These are phyloP conservation scores for Cladosporium austrohemisphaericum DNA, from an alignment of 2,329 filamentous ascomycete species.

Conservation along the genomic window DNA sequence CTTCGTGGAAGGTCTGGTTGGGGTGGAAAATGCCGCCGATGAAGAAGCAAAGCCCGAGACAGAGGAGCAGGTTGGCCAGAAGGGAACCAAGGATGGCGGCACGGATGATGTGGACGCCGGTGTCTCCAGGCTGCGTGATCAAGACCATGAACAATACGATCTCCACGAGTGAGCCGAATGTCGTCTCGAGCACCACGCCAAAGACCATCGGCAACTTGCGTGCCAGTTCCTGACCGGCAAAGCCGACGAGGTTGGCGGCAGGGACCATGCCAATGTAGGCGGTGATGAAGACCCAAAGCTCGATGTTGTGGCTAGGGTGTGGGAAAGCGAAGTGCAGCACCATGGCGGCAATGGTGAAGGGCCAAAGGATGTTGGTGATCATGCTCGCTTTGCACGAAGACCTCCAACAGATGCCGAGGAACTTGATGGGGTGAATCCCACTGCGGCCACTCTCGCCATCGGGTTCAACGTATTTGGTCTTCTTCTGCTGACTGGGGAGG, in stretches of 20 bases:
- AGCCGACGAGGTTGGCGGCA: slow-evolving; percentile 49
- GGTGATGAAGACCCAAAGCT: slow-evolving; percentile 46
- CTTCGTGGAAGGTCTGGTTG: slow-evolving; percentile 68
- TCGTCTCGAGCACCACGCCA: slow-evolving; percentile 53
- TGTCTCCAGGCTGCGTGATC: slow-evolving; percentile 39
- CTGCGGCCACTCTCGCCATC: slow-evolving; percentile 47
- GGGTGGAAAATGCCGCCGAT: slow-evolving; percentile 66
- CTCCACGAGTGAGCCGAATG: slow-evolving; percentile 69
- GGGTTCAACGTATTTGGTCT: slow-evolving; percentile 36
- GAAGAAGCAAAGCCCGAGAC: slow-evolving; percentile 78
- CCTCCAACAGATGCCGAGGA: slow-evolving; percentile 42
- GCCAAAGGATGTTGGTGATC: slow-evolving; percentile 50
- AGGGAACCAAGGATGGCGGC: slow-evolving; percentile 80
- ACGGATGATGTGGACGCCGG: slow-evolving; percentile 59
- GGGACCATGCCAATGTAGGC: slow-evolving; percentile 51
- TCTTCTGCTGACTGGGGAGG: neutral
- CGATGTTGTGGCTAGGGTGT: slow-evolving; percentile 20
- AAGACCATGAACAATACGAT: slow-evolving; percentile 78
- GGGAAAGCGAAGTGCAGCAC: slow-evolving; percentile 45
- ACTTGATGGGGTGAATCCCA: slow-evolving; percentile 43
- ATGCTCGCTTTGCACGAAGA: slow-evolving; percentile 45
- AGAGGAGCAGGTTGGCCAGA: slow-evolving; percentile 75
- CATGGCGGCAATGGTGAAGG: slow-evolving; percentile 46
- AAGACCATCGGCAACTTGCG: slow-evolving; percentile 71
- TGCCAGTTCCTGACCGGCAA: slow-evolving; percentile 67